These are phyloP conservation scores for Phytophthora cryptogea DNA, from an alignment of 352 stramenopile species.

Conservation along the genomic window DNA sequence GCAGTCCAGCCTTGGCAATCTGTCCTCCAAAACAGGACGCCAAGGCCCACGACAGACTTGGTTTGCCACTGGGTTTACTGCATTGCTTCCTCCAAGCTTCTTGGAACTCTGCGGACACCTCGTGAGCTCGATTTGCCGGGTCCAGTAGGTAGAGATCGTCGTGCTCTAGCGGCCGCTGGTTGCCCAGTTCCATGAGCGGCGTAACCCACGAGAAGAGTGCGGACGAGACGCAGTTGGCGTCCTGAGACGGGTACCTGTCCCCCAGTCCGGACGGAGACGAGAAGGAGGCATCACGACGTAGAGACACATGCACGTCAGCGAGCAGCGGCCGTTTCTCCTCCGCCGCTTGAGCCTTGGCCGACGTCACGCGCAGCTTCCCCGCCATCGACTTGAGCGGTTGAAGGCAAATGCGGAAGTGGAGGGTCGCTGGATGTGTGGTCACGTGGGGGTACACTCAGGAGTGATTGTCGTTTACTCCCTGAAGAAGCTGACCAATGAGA, in stretches of 20 bases:
- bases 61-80: slow-evolving; percentile 18
- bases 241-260: slow-evolving; percentile 58
- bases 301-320: slow-evolving; percentile 28
- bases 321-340: slow-evolving; percentile 39
- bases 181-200: slow-evolving; percentile 75
- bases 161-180: slow-evolving; percentile 61
- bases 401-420: slow-evolving; percentile 21
- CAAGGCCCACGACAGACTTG: slow-evolving; percentile 54
- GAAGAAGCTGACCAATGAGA: slow-evolving; percentile 3
- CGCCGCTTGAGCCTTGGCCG: slow-evolving; percentile 9
- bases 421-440: not conserved
- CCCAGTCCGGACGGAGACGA: slow-evolving; percentile 35
- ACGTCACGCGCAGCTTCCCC: slow-evolving; percentile 32
- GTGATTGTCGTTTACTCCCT: slow-evolving; percentile 20
- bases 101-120: slow-evolving; percentile 46
- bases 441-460: slow-evolving; percentile 6
- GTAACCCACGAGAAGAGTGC: slow-evolving; percentile 83
- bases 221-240: slow-evolving; percentile 51
- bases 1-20: slow-evolving; percentile 47
- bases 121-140: slow-evolving; percentile 46
- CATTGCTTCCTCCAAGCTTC: slow-evolving; percentile 46
- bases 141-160: slow-evolving; percentile 77
- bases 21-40: slow-evolving; percentile 51
- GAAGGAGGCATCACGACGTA: slow-evolving; percentile 12
- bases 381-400: slow-evolving; percentile 23